Base-by-base conservation (phyloP, 345 rosid genomes). In the Hevea brasiliensis region DNA sequence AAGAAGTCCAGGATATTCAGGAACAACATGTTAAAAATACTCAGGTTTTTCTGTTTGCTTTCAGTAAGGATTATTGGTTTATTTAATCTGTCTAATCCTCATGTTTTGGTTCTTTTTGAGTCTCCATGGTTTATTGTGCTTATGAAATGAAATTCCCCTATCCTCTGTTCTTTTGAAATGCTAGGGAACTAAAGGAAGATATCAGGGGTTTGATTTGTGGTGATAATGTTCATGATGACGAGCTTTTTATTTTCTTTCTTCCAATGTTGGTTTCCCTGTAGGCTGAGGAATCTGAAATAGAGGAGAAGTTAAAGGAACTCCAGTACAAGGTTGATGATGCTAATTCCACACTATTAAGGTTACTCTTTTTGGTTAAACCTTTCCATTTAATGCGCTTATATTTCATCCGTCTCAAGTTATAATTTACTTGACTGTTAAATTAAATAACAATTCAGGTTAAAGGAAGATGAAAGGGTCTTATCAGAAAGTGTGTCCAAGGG, bases 201-300 rank as follows among this genome's bases (percentile, higher is more conserved):
- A 41, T 1, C 3, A 10, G 51, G 59, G 40, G n/a, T n/a, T n/a
- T 20, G 20, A n/a, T n/a, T 8, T 40, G 45, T 62, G n/a, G 37
- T 1, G 18, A 61, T 61, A 15, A 14, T 61, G 44, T 61, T 20
- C n/a, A 26, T 50, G 59, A 27, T 27, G 45, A 7, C 32, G 29
- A 51, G 14, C 27, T 14, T 40, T 53, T 23, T 35, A 50, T 37
- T 32, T 32, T 32, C 37, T 32, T 32, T 32, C 4, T 32, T 32
- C 37, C 4, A 32, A 32, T 32, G 37, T 77, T 65, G 57, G 76
- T 42, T 47, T 74, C 61, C 61, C 72, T 80, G 58, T 85, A 95
- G 99, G 90, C 87, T 76, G 98, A 92, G 84, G 94, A 89, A 79
- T 86, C 83, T 64, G 94, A 92, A 88, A 84, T 87, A 50, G 91